Evolutionary conservation across 176 grass and related monocot genomes (phyloP).

Genomic region (Oryza meridionalis): DNA sequence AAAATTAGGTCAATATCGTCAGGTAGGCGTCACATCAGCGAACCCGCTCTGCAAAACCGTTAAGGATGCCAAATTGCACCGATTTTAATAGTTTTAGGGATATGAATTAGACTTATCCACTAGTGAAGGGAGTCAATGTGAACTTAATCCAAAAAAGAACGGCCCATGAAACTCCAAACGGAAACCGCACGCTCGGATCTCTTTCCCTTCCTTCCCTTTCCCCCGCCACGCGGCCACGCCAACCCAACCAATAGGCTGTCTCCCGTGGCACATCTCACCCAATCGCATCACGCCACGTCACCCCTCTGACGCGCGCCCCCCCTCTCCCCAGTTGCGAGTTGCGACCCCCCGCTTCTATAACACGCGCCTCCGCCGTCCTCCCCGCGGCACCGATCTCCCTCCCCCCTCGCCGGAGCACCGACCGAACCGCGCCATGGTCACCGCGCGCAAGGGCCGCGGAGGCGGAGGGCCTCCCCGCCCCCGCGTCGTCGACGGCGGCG

Average conservation of each 20-base stretch:
- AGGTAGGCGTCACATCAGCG: too few species aligned
- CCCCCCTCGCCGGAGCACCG: background rate
- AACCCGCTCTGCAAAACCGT: too few species aligned
- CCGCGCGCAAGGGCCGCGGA: conserved; percentile 36
- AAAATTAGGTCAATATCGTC: too few species aligned
- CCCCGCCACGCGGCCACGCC: conserved; percentile 31
- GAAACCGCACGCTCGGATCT: background rate
- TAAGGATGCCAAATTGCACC: too few species aligned
- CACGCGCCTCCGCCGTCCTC: conserved; percentile 7
- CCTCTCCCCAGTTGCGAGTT: conserved; percentile 24
- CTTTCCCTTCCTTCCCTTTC: background rate
- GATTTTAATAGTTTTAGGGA: too few species aligned
- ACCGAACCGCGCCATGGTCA: conserved; percentile 49
- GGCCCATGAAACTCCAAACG: background rate
- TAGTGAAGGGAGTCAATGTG: too few species aligned
- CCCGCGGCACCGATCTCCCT: background rate
- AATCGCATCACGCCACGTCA: conserved; percentile 43
- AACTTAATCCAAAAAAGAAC: background rate
- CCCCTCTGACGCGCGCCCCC: conserved; percentile 39
- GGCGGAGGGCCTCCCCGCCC: conserved; percentile 1
- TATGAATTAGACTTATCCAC: too few species aligned
- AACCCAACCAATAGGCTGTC: conserved; percentile 44
- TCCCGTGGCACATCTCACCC: conserved; percentile 38
- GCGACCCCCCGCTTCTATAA: conserved; percentile 36
- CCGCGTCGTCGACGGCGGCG: conserved; percentile 9